These are phyloP conservation scores for Auxenochlorella pyrenoidosa DNA, from an alignment of 139 green algal genomes.

Conservation along the genomic window DNA sequence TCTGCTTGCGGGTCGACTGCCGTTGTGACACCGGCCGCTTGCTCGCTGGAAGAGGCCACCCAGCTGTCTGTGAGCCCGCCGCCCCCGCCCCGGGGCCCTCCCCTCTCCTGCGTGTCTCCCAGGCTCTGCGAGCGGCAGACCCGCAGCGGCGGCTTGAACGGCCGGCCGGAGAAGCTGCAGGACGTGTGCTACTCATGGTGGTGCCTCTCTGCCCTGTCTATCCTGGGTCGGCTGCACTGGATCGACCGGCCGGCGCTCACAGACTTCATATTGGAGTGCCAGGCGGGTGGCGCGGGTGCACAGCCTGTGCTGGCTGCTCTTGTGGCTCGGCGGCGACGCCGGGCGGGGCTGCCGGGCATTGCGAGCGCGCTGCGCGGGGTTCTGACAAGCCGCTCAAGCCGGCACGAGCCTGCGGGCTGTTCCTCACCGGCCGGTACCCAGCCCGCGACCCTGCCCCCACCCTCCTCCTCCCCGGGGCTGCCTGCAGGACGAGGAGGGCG, in stretches of 20 bases:
- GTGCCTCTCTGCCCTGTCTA: conserved; percentile 92
- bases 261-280: conserved; percentile 91
- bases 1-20: not conserved
- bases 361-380: too few species aligned
- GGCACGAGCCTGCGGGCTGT: too few species aligned
- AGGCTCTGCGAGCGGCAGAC: conserved; percentile 94
- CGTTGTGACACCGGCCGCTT: not conserved
- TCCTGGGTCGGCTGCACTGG: conserved; percentile 93
- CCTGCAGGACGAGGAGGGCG: conserved; percentile 89
- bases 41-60: not conserved
- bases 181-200: conserved; percentile 94
- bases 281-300: conserved; percentile 44
- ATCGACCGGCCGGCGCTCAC: conserved; percentile 86
- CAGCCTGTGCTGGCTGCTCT: not conserved
- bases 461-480: not conserved
- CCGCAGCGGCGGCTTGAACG: conserved; percentile 91
- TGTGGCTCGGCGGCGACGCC: not conserved
- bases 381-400: too few species aligned
- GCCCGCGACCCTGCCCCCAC: too few species aligned
- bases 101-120: not conserved
- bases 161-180: conserved; percentile 92
- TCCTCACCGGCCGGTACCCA: too few species aligned
- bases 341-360: too few species aligned
- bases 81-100: too few species aligned
- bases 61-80: not conserved